These are phyloP conservation scores for Mortierella claussenii DNA, from an alignment of 192 early-diverging fungal species.

Conservation along the genomic window DNA sequence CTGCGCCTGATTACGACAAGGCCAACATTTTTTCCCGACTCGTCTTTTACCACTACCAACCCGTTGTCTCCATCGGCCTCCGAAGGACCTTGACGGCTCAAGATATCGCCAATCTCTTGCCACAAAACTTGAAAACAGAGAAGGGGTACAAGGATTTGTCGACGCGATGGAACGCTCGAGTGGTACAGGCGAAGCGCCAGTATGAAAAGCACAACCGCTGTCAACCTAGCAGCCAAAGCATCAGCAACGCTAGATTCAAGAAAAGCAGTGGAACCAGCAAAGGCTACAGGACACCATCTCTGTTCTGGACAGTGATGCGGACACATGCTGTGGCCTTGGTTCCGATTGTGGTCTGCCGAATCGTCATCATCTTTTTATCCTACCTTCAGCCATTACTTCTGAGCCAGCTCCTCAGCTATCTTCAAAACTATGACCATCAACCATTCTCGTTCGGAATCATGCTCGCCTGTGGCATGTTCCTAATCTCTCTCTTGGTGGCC, in stretches of 20 bases:
- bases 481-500: conserved; percentile 53
- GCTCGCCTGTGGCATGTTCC: conserved; percentile 55
- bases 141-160: neutral
- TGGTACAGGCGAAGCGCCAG: neutral
- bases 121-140: conserved; percentile 7
- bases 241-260: too few relatives aligned
- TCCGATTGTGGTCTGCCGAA: conserved; percentile 19
- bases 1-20: conserved; percentile 12
- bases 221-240: too few relatives aligned
- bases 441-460: conserved; percentile 60
- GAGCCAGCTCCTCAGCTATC: conserved; percentile 12
- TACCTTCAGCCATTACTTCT: conserved; percentile 19
- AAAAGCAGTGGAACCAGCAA: too few relatives aligned
- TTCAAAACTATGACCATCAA: conserved; percentile 25
- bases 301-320: conserved; percentile 20
- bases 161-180: neutral
- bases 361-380: conserved; percentile 25
- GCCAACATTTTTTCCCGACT: conserved; percentile 43
- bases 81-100: conserved; percentile 8
- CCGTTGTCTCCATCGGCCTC: conserved; percentile 26
- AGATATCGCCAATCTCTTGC: conserved; percentile 13
- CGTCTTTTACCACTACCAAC: conserved; percentile 20
- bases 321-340: neutral
- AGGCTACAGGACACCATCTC: too few relatives aligned
- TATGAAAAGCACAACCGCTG: too few relatives aligned